Evolutionary conservation across 495 filamentous ascomycete species (phyloP), one percentile per base, ranked within the genome.

Genomic region (Hyaloscypha bicolor): DNA sequence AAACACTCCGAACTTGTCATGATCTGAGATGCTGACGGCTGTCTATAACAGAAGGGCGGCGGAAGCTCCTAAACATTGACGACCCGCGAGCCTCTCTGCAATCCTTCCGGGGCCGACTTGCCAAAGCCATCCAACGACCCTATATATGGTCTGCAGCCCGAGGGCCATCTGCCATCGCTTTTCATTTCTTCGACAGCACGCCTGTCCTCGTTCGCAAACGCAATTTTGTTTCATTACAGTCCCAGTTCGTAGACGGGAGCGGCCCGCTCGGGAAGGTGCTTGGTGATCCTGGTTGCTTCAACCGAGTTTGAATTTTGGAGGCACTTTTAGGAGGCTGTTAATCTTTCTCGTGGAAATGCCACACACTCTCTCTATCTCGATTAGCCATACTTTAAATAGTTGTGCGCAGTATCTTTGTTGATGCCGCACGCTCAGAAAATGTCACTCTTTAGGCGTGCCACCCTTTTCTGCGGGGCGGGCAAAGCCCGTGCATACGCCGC

Each of bases 151-250:
- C n/a, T n/a, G n/a, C n/a, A n/a, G n/a, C n/a, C n/a, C n/a, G n/a
- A n/a, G n/a, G n/a, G n/a, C n/a, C n/a, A n/a, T n/a, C n/a, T n/a
- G n/a, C n/a, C n/a, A n/a, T n/a, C n/a, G n/a, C n/a, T n/a, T n/a
- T n/a, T n/a, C n/a, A n/a, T n/a, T n/a, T n/a, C n/a, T n/a, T n/a
- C n/a, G n/a, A n/a, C n/a, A n/a, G n/a, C n/a, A n/a, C n/a, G n/a
- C n/a, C n/a, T n/a, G n/a, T n/a, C n/a, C n/a, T n/a, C n/a, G n/a
- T n/a, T n/a, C n/a, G n/a, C n/a, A n/a, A n/a, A n/a, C n/a, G n/a
- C n/a, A n/a, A n/a, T n/a, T n/a, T n/a, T n/a, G n/a, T n/a, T n/a
- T 56, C 53, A 56, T 56, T 56, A 56, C 53, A 9, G 53, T 56
- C 22, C 53, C 22, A 56, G 53, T 56, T 56, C 22, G 53, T 21